Evolutionary conservation across 176 grass and related monocot species (phyloP).

Genomic region (Aegilops longissima): DNA sequence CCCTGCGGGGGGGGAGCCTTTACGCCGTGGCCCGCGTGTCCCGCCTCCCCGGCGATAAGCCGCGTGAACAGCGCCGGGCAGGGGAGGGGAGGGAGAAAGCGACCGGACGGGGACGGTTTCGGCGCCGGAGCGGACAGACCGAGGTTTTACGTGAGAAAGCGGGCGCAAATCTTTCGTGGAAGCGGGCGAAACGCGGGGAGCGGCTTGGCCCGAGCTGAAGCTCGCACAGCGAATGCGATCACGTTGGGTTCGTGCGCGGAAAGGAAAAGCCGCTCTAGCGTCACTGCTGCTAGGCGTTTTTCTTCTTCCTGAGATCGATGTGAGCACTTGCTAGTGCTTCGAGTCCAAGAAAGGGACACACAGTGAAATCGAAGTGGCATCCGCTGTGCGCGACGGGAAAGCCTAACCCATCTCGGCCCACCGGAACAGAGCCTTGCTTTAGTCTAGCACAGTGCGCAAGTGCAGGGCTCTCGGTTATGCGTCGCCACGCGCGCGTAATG

Average conservation of each 20-base stretch:
- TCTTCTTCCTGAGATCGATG: neutral
- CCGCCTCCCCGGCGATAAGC: neutral
- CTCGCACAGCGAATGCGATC: neutral
- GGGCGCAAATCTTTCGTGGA: conserved; percentile 29
- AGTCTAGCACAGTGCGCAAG: neutral
- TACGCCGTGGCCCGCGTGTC: conserved; percentile 27
- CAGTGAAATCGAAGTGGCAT: neutral
- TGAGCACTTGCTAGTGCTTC: neutral
- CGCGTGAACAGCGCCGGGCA: neutral
- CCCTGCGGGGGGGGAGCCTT: neutral
- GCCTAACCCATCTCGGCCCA: conserved; percentile 33
- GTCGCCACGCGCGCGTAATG: neutral
- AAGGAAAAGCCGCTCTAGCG: neutral
- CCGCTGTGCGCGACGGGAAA: conserved; percentile 15
- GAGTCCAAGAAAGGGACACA: neutral
- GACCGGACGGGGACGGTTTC: neutral
- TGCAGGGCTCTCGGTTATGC: neutral
- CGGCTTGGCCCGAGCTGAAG: conserved; percentile 20
- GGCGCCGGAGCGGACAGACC: conserved; percentile 37
- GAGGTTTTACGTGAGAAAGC: conserved; percentile 36
- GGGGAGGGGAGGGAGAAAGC: conserved; percentile 23
- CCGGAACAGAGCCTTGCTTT: neutral
- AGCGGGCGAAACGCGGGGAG: conserved; percentile 9
- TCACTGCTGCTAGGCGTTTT: neutral
- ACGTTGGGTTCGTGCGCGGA: neutral